Base-by-base conservation (phyloP, 2,329 filamentous ascomycete species). In the Xylariaceae sp. region DNA sequence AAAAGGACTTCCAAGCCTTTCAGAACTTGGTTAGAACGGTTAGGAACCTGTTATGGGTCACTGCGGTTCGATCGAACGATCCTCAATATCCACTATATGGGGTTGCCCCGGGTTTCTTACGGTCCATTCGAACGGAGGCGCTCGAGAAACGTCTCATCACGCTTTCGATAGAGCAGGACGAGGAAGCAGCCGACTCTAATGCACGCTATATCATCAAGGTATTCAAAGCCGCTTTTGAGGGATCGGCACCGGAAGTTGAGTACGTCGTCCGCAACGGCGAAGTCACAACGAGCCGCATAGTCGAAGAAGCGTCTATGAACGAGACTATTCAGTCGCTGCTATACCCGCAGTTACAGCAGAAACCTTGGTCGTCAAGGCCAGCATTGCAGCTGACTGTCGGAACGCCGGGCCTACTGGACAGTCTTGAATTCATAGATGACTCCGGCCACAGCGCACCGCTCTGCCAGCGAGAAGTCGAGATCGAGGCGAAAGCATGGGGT, bases 31-130 rank as follows among this genome's bases (percentile, higher is more conserved):
- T 68, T 2, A 53, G 54, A 33, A 41, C 20, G 7, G 29, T 47
- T 7, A 49, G 56, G 8, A 64, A 63, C 6, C 32, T 70, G 6
- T 21, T 70, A 3, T 70, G 68, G 69, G 59, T 70, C 2, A 62
- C 61, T 1, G 42, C 42, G 11, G 44, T 57, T 6, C 56, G 44
- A 36, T 20, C 44, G 2, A 27, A 60, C 10, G 41, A 67, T 16
- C 42, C 58, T 3, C 33, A 53, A n/a, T 61, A 58, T 21, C 53
- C 66, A 4, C 33, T 58, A 4, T 61, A 61, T 6, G 57, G 59
- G 13, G 29, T 62, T 13, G 50, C 57, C 6, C 42, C 60, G 10
- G 69, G 68, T 2, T 67, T 70, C 42, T 44, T 70, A 4, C 55
- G 69, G 10, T 57, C 59, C 1, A 50, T 69, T 5, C 59, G 67